Evolutionary conservation across 2,329 filamentous ascomycete genomes (phyloP).

Genomic region (Pezicula radicicola): DNA sequence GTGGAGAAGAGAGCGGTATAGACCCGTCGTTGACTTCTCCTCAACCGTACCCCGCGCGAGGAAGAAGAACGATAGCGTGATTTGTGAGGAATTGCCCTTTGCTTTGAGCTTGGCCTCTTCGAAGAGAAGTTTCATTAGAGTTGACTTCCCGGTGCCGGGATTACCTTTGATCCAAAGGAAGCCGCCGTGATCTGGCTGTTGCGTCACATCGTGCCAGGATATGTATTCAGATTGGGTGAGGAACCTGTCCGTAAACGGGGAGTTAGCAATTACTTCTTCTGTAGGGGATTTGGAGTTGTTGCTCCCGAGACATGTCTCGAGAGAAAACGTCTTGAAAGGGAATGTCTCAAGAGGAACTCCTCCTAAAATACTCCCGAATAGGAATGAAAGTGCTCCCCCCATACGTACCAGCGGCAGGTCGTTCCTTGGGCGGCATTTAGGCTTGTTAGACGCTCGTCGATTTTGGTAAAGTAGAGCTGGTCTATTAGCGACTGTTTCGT

Average conservation of each 20-base stretch:
- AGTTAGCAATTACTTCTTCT: no score
- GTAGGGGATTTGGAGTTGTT: no score
- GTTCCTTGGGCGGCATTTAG: conserved; percentile 34
- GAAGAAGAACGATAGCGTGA: conserved; percentile 32
- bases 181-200: conserved; percentile 29
- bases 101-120: conserved; percentile 19
- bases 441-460: conserved; percentile 32
- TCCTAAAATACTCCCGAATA: no score
- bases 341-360: no score
- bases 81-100: conserved; percentile 13
- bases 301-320: no score
- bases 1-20: conserved; percentile 47
- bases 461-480: conserved; percentile 34
- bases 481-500: conserved; percentile 26
- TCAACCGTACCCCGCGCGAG: conserved; percentile 26
- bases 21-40: conserved; percentile 42
- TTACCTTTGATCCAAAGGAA: conserved; percentile 47
- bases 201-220: conserved; percentile 33
- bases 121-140: conserved; percentile 36
- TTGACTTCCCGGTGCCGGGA: conserved; percentile 43
- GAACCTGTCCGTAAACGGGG: no score
- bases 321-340: no score
- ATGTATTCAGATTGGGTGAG: conserved; percentile 29
- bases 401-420: conserved; percentile 42
- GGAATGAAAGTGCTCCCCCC: no score